Evolutionary conservation across 129 eudicot genomes (phyloP), one percentile per base, ranked within the genome.

Genomic region (Flaveria bidentis): DNA sequence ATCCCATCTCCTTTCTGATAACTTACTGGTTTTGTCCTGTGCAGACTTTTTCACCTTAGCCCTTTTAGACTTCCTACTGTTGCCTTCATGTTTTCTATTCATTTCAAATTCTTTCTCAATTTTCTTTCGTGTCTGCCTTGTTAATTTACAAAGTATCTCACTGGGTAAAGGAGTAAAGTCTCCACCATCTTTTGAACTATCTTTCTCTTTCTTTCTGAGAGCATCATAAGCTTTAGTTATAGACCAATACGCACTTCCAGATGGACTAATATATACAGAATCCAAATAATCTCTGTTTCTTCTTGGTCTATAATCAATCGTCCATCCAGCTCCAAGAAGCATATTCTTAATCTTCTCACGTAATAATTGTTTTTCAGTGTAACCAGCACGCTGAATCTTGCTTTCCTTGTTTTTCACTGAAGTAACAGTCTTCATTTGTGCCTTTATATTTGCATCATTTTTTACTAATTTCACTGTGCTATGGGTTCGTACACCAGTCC

Each of bases 291-390:
- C 98, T 82, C 98, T 82, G 71, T 85, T 86, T 64, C 89, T 74
- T 83, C 97, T 83, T 65, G 97, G 97, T 83, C 98, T 86, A 72
- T 90, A 87, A 85, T 93, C 98, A 49, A 93, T 93, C 11, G 82
- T 90, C 98, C 98, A 93, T n/a, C 98, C 97, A 60, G 92, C 96
- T 72, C 73, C 81, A 45, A 93, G 33, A 49, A 93, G 90, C 98
- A 93, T 90, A 23, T 76, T 88, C 84, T 91, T 86, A 45, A 93
- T 93, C 82, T 85, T 83, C 51, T 93, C 98, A 17, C 98, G 85
- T 68, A 93, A 63, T 45, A 85, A 33, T 75, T 90, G 98, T 80
- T 93, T 93, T 74, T 93, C 98, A 6, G 97, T 93, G 50, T 86
- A 84, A 47, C 90, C 88, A 60, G 92, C 86, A 55, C 96, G 92